Evolutionary conservation across 75 land plant species (phyloP), one percentile per base, ranked within the genome.

Genomic region (Sequoiadendron giganteum): DNA sequence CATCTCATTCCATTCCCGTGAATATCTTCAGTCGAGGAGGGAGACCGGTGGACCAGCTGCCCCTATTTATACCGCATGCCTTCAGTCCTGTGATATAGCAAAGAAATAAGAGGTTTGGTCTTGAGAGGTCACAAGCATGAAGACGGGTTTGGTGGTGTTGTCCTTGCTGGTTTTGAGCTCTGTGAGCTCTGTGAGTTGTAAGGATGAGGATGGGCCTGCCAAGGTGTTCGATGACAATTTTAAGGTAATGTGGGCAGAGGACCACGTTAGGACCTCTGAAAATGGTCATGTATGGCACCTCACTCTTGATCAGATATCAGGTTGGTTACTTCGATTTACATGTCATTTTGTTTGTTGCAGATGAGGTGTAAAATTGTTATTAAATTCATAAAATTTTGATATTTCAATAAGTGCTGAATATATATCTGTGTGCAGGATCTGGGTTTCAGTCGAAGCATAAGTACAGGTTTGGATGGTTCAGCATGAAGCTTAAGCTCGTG

Each of bases 401-500:
- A 52, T 52, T 0, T 52, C 13, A 52, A 13, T 14, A 58, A 58
- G 70, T 1, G 28, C 7, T 65, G 30, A 65, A 65, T 65, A 65
- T 25, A 1, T 65, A 28, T 65, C 14, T 65, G 30, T 65, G 70
- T 52, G 48, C 86, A 96, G 97, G 97, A 28, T 95, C 95, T 87
- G 97, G 97, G 45, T 96, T 96, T 86, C 92, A 93, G 83, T 94
- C 97, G 1, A 93, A 92, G 88, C 86, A 93, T n/a, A 90, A 93
- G 39, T 96, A 95, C 87, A 90, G 90, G 86, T 95, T 93, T 79
- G 97, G 97, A 11, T 96, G 95, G 95, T 95, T 96, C 86, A 95
- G 96, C 90, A 96, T 96, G 97, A 95, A 96, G 91, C 91, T 96
- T 52, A 96, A 96, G 90, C 90, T 96, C 4, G 97, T 96, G 4